Evolutionary conservation across 2,329 filamentous ascomycete genomes (phyloP).

Genomic region (Acrocalymma vagum): DNA sequence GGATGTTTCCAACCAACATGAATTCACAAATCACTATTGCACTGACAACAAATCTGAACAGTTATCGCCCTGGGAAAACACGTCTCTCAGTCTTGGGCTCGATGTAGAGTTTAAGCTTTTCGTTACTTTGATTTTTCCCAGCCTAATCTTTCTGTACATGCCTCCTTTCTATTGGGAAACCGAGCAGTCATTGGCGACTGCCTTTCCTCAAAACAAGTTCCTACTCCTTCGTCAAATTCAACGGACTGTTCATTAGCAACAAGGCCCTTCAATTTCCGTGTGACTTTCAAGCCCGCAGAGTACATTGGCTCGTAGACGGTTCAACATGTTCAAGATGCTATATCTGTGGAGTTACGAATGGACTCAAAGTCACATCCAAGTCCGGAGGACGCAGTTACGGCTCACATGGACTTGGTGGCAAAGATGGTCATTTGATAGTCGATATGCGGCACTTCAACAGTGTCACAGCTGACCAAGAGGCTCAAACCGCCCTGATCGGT

Average conservation of each 20-base stretch:
- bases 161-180: constrained; percentile 15
- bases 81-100: constrained; percentile 7
- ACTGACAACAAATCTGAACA: too few species aligned
- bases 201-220: constrained; percentile 21
- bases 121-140: neutral
- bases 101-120: neutral
- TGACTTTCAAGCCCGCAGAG: constrained; percentile 56
- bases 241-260: constrained; percentile 34
- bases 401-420: constrained; percentile 56
- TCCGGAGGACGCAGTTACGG: constrained; percentile 71
- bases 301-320: constrained; percentile 63
- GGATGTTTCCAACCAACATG: too few species aligned
- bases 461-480: constrained; percentile 50
- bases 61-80: constrained; percentile 3
- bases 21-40: too few species aligned
- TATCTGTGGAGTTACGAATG: constrained; percentile 62
- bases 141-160: neutral
- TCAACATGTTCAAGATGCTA: constrained; percentile 61
- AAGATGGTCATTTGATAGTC: constrained; percentile 56
- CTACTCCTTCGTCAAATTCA: constrained; percentile 27
- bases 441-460: constrained; percentile 56
- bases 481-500: constrained; percentile 53
- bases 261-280: constrained; percentile 38
- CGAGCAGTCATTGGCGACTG: constrained; percentile 29
- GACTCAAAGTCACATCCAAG: constrained; percentile 64